These are phyloP conservation scores for Aegilops umbellulata DNA, from an alignment of 176 grass and related monocot genomes.

Conservation along the genomic window DNA sequence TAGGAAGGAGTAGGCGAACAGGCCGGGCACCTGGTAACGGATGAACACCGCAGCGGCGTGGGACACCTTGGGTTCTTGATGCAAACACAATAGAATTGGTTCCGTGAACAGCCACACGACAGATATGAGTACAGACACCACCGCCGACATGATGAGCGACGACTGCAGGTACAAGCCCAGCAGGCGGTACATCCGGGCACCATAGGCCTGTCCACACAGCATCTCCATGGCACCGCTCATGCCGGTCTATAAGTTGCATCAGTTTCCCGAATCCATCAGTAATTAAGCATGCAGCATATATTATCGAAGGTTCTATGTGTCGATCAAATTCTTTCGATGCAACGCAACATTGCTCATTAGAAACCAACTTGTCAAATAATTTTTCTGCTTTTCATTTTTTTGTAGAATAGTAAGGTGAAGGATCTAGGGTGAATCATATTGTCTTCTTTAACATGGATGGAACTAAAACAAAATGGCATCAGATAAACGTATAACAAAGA, in stretches of 20 bases:
- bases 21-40: slow-evolving; percentile 42
- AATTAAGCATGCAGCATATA: too few species aligned
- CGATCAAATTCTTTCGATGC: too few species aligned
- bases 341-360: too few species aligned
- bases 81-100: slow-evolving; percentile 48
- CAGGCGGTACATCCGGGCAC: slow-evolving; percentile 64
- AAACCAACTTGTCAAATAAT: too few species aligned
- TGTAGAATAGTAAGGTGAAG: too few species aligned
- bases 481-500: too few species aligned
- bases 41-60: slow-evolving; percentile 53
- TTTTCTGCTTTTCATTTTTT: too few species aligned
- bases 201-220: slow-evolving; percentile 79
- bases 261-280: neutral
- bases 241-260: slow-evolving; percentile 44
- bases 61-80: slow-evolving; percentile 63
- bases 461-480: too few species aligned
- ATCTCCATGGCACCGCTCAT: slow-evolving; percentile 87
- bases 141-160: slow-evolving; percentile 48
- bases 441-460: too few species aligned
- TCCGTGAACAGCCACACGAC: slow-evolving; percentile 71
- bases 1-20: slow-evolving; percentile 59
- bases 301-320: too few species aligned
- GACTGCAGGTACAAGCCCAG: slow-evolving; percentile 80
- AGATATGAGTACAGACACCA: slow-evolving; percentile 51
- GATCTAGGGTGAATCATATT: too few species aligned